Evolutionary conservation across 306 rosid species (phyloP).

Genomic region (Alnus glutinosa): DNA sequence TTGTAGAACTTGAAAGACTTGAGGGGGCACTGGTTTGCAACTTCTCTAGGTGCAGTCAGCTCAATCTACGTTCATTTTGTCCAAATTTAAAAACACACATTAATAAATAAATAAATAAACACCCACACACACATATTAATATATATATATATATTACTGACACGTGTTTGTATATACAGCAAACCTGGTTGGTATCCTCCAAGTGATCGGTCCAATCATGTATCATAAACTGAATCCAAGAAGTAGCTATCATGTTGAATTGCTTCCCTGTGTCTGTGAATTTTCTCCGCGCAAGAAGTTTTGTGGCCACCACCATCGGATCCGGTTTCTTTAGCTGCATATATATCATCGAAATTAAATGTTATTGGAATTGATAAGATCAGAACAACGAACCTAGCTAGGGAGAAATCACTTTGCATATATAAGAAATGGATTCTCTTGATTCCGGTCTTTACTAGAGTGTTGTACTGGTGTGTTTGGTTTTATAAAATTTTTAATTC

Average conservation of each 20-base stretch:
- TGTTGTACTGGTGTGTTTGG: too few relatives aligned
- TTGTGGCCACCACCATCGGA: conserved; percentile 57
- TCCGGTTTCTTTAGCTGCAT: conserved; percentile 56
- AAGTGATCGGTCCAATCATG: conserved; percentile 69
- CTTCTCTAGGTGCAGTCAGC: conserved; percentile 45
- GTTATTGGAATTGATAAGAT: background rate
- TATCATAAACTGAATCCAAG: conserved; percentile 73
- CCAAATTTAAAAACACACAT: background rate
- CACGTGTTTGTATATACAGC: background rate
- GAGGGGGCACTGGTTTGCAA: conserved; percentile 51
- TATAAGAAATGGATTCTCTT: too few relatives aligned
- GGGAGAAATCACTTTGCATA: background rate
- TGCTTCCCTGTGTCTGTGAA: conserved; percentile 55
- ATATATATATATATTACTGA: background rate
- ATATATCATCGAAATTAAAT: background rate
- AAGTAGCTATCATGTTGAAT: conserved; percentile 63
- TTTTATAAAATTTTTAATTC: too few relatives aligned
- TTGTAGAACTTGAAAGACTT: conserved; percentile 53
- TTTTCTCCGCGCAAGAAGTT: conserved; percentile 45
- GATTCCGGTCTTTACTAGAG: too few relatives aligned
- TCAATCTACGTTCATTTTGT: conserved; percentile 30
- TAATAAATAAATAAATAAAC: background rate
- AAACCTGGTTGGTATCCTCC: conserved; percentile 51
- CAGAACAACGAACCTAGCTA: background rate
- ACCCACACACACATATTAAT: background rate